These are phyloP conservation scores for Synura sp. DNA, from an alignment of 352 stramenopile species.

Conservation along the genomic window DNA sequence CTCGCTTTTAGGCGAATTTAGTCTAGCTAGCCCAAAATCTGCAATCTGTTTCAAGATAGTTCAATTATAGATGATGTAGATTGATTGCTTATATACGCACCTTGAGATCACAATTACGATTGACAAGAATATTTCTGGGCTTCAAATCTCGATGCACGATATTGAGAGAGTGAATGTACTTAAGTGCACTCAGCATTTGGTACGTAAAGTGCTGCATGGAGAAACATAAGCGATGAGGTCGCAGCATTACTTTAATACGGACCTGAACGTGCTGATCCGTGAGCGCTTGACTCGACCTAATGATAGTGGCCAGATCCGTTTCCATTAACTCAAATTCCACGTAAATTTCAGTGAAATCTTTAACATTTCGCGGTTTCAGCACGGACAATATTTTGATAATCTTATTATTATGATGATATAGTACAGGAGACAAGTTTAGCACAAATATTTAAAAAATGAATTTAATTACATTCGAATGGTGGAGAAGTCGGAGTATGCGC, in stretches of 20 bases:
- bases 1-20: neutral
- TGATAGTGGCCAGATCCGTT: conserved; percentile 23
- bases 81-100: too few relatives aligned
- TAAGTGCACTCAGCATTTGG: conserved; percentile 8
- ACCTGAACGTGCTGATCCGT: conserved; percentile 17
- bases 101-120: neutral
- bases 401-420: too few relatives aligned
- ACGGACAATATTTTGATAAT: too few relatives aligned
- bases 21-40: conserved; percentile 22
- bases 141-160: conserved; percentile 30
- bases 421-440: neutral
- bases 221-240: neutral
- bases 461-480: conserved; percentile 74
- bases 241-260: neutral
- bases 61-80: too few relatives aligned
- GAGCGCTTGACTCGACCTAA: conserved; percentile 16
- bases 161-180: neutral
- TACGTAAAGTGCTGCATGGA: conserved; percentile 28
- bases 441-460: neutral
- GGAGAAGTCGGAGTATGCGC: conserved; percentile 68
- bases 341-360: conserved; percentile 20
- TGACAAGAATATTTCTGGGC: conserved; percentile 30
- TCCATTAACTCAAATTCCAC: conserved; percentile 36
- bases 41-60: too few relatives aligned
- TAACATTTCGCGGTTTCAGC: neutral